These are phyloP conservation scores for Dittrichia graveolens DNA, from an alignment of 129 eudicot species.

Conservation along the genomic window DNA sequence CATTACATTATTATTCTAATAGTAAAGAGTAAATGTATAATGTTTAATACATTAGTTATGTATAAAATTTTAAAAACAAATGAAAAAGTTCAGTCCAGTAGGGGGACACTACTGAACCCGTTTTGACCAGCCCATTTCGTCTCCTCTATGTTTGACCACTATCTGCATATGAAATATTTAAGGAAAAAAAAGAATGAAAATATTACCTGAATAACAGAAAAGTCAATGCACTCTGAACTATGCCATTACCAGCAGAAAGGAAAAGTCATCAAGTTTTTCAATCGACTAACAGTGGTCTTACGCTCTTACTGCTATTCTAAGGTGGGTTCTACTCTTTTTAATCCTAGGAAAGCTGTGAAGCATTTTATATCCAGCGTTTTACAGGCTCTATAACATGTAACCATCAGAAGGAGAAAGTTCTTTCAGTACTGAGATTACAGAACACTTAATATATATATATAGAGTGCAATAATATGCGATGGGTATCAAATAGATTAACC, in stretches of 20 bases:
- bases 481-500: too few relatives aligned
- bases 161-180: background rate
- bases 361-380: too few relatives aligned
- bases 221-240: background rate
- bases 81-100: background rate
- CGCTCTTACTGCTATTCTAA: background rate
- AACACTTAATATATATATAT: too few relatives aligned
- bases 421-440: too few relatives aligned
- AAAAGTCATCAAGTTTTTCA: background rate
- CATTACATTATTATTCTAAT: background rate
- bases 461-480: too few relatives aligned
- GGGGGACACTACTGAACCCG: background rate
- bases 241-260: background rate
- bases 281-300: background rate
- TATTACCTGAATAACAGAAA: background rate
- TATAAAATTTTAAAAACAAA: background rate
- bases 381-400: background rate
- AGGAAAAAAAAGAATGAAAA: background rate
- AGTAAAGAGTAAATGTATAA: too few relatives aligned
- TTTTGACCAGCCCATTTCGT: background rate
- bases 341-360: background rate
- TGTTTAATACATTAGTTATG: too few relatives aligned
- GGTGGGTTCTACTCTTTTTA: background rate
- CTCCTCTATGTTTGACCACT: background rate
- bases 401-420: too few relatives aligned